Evolutionary conservation across 116 monocot genomes (phyloP), one percentile per base, ranked within the genome.

Genomic region (Dioscorea cayenensis): DNA sequence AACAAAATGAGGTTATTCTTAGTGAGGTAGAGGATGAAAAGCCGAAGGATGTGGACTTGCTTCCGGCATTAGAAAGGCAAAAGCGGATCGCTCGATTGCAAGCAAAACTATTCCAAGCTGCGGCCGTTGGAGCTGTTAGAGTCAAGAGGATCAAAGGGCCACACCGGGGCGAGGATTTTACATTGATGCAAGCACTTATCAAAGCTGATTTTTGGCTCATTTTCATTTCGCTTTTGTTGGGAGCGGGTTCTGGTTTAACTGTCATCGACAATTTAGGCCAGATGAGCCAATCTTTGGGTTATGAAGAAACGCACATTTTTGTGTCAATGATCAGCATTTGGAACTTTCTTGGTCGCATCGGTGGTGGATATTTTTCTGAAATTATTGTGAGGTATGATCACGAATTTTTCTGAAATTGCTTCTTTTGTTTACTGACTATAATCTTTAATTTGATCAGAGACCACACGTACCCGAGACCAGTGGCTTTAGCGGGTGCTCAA

Each of bases 311-410:
- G 36, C 93, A 93, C 59, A 86, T 90, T 67, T 93, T 97, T 72
- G 97, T 97, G 6, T 97, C 90, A 14, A 83, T 92, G 88, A 92
- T 87, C 75, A 97, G 96, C 75, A 90, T 97, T 38, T 97, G 90
- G 93, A 97, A 90, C 49, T 97, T 97, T 72, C 84, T 97, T 22
- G 93, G 96, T 4, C 85, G 94, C 19, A 77, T 93, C 59, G 97
- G 80, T 35, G 97, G 90, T 25, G 97, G 97, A 0, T 97, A 88
- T 74, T 76, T 93, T 36, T 93, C 97, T 50, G 94, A 97, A 78
- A 51, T 90, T 21, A 77, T 97, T 61, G 80, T 86, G n/a, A 92
- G 80, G 95, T 95, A 21, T 62, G 62, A 55, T 55, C 55, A 55
- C 3, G 2, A 16, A 11, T 55, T 19, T 32, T 4, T 4, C 32